Conservation (phyloP, 2,329 filamentous ascomycete species). For the Didymella segeticola region DNA sequence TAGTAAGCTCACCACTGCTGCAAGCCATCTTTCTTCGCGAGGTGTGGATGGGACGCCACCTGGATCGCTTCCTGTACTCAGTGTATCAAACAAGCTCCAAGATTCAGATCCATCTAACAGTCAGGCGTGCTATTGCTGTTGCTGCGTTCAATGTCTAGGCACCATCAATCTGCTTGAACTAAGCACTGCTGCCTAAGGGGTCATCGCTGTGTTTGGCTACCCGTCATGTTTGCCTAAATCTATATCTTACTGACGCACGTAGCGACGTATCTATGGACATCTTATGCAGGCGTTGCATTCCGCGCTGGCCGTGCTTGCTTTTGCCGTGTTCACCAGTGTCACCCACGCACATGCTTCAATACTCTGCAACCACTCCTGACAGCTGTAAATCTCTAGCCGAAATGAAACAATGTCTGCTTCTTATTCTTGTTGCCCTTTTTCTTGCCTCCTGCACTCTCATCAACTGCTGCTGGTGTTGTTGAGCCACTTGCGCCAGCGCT, state of each 20-base stretch:
- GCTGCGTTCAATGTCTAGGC: background rate
- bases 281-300: background rate
- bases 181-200: too few species aligned
- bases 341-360: background rate
- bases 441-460: slow-evolving; percentile 42
- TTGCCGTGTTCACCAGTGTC: background rate
- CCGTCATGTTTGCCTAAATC: background rate
- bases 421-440: slow-evolving; percentile 59
- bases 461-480: slow-evolving; percentile 30
- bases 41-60: background rate
- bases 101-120: too few species aligned
- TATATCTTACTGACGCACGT: background rate
- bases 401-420: slow-evolving; percentile 60
- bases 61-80: too few species aligned
- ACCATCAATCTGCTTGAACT: background rate
- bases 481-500: slow-evolving; percentile 36
- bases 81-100: too few species aligned
- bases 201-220: background rate
- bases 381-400: slow-evolving; percentile 45
- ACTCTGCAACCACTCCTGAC: background rate
- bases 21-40: slow-evolving; percentile 12
- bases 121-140: background rate
- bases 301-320: background rate
- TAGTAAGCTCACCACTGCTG: slow-evolving; percentile 7
- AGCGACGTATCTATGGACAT: background rate